phyloP scores from a whole-genome alignment of 345 rosid genomes.

The Schrenkiella parvula region DNA sequence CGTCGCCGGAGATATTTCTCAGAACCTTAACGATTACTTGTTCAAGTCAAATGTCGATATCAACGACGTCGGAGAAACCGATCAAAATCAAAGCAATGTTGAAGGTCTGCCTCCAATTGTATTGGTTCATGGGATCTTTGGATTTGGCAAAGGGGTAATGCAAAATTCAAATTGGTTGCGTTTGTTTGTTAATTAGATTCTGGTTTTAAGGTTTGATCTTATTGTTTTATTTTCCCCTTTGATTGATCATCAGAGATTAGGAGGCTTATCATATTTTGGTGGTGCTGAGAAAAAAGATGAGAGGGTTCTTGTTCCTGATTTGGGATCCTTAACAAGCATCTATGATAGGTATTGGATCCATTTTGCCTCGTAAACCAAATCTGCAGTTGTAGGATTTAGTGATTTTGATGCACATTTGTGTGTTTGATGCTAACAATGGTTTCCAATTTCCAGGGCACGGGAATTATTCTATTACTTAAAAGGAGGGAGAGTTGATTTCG shows the following conservation, averaged over 20 bases:
- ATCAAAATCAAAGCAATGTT: conserved; percentile 19
- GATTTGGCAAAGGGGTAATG: conserved; percentile 93
- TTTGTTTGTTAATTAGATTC: neutral
- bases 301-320: conserved; percentile 94
- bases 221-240: neutral
- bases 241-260: conserved; percentile 53
- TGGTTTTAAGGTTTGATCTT: conserved; percentile 9
- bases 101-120: conserved; percentile 80
- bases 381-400: neutral
- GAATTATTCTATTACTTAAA: conserved; percentile 91
- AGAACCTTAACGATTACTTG: conserved; percentile 42
- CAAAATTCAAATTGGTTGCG: neutral
- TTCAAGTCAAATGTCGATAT: conserved; percentile 48
- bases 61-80: conserved; percentile 32
- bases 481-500: conserved; percentile 94
- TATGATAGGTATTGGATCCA: conserved; percentile 61
- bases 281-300: conserved; percentile 99
- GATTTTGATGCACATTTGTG: neutral
- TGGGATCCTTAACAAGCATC: conserved; percentile 91
- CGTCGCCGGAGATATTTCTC: conserved; percentile 78
- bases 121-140: conserved; percentile 94
- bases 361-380: neutral
- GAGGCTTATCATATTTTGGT: conserved; percentile 89
- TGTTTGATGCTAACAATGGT: conserved; percentile 16
- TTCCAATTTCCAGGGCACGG: conserved; percentile 48